Evolutionary conservation across 768 basidiomycete genomes (phyloP).

Genomic region (Panellus pusillus): DNA sequence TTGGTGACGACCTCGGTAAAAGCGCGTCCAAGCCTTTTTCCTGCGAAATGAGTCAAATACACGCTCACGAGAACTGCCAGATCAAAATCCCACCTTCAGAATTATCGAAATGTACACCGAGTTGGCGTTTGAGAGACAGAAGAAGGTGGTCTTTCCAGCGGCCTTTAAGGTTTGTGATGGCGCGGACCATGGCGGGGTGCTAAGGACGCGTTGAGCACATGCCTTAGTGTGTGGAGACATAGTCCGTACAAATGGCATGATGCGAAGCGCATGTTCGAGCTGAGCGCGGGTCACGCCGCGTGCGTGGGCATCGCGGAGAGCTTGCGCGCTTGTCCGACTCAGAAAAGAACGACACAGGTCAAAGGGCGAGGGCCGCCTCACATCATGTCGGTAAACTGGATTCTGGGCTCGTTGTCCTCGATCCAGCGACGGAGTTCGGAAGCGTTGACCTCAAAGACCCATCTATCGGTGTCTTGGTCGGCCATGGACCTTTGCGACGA

Average conservation of each 20-base stretch:
- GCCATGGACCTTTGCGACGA: constrained; percentile 67
- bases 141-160: constrained; percentile 67
- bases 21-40: constrained; percentile 69
- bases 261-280: constrained; percentile 74
- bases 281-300: constrained; percentile 70
- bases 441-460: constrained; percentile 85
- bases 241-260: constrained; percentile 80
- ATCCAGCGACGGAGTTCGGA: constrained; percentile 83
- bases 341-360: not conserved
- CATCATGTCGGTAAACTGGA: constrained; percentile 97
- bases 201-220: constrained; percentile 31
- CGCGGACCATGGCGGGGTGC: constrained; percentile 97
- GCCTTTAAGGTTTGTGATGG: constrained; percentile 76
- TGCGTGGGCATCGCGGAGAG: constrained; percentile 67
- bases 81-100: constrained; percentile 55
- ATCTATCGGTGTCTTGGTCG: constrained; percentile 97
- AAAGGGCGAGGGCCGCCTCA: constrained; percentile 37
- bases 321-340: constrained; percentile 51
- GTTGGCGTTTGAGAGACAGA: constrained; percentile 95
- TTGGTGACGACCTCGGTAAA: constrained; percentile 91
- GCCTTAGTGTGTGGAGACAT: not conserved
- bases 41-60: constrained; percentile 36
- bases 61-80: not conserved
- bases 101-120: constrained; percentile 89
- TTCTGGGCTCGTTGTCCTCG: constrained; percentile 57